Percentiles rank a stretch among this genome's conserved stretches.
These are phyloP conservation scores for Withania somnifera DNA, from an alignment of 305 asterid species.

Conservation along the genomic window DNA sequence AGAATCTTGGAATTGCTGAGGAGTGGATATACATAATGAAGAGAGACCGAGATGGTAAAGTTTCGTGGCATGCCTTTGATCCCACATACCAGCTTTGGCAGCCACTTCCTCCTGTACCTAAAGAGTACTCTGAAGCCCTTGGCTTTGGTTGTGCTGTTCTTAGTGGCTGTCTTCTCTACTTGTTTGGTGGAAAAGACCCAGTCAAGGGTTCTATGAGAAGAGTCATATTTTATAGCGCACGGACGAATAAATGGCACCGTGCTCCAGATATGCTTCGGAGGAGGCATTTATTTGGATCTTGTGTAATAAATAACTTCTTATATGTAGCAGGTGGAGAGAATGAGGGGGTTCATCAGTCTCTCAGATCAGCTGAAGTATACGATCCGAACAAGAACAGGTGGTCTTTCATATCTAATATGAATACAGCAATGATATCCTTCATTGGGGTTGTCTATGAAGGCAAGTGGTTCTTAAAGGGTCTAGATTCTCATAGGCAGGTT, in stretches of 20 bases:
- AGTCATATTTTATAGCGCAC: conserved; percentile 72
- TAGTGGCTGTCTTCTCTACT: conserved; percentile 79
- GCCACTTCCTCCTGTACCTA: conserved; percentile 89
- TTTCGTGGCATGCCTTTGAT: conserved; percentile 94
- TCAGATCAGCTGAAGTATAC: conserved; percentile 84
- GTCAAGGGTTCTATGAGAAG: conserved; percentile 81
- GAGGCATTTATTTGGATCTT: conserved; percentile 77
- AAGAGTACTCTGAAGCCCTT: conserved; percentile 62
- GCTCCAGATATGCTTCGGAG: conserved; percentile 92
- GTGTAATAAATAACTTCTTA: conserved; percentile 84
- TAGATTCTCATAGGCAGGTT: conserved; percentile 82
- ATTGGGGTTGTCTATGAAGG: conserved; percentile 76
- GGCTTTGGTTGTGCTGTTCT: conserved; percentile 96
- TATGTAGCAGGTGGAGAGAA: conserved; percentile 95
- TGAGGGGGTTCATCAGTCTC: conserved; percentile 74
- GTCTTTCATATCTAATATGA: conserved; percentile 78
- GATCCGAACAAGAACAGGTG: conserved; percentile 81
- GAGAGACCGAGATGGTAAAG: conserved; percentile 73
- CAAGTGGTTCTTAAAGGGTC: conserved; percentile 78
- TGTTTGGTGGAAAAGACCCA: conserved; percentile 88
- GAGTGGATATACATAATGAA: conserved; percentile 86
- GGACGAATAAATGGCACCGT: conserved; percentile 91
- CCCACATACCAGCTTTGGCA: conserved; percentile 84
- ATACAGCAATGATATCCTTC: conserved; percentile 91
- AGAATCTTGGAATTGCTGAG: conserved; percentile 81